These are phyloP conservation scores for Aspergillus eucalypticola DNA, from an alignment of 2,329 filamentous ascomycete species.

Conservation along the genomic window DNA sequence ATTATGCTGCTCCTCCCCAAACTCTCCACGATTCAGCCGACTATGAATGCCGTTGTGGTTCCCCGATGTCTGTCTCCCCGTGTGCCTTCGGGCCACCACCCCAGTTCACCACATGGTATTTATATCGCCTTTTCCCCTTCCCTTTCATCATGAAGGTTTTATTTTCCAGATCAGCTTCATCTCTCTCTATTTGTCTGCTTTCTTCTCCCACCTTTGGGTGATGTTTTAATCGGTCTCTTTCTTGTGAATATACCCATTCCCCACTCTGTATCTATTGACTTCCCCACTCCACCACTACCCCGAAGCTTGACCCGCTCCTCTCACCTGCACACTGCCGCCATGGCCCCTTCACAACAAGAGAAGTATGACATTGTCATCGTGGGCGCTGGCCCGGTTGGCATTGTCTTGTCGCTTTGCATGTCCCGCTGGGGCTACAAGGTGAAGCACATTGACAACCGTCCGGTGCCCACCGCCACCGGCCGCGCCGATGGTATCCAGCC, in stretches of 20 bases:
- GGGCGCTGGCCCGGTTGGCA: conserved; percentile 83
- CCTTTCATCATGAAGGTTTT: conserved; percentile 20
- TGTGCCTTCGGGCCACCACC: conserved; percentile 21
- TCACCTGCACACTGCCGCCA: conserved; percentile 16
- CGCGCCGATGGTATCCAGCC: conserved; percentile 92
- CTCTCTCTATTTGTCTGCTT: conserved; percentile 3
- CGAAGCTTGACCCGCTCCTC: conserved; percentile 1
- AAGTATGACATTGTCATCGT: conserved; percentile 75
- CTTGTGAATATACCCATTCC: not conserved
- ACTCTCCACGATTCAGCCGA: conserved; percentile 32
- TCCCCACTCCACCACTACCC: not conserved
- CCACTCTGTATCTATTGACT: not conserved
- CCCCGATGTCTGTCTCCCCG: conserved; percentile 25
- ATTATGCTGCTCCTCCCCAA: not conserved
- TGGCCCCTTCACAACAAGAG: conserved; percentile 38
- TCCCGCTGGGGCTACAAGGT: conserved; percentile 93
- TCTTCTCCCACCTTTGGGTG: not conserved
- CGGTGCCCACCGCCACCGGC: conserved; percentile 80
- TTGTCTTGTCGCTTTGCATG: conserved; percentile 83
- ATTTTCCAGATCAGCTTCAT: not conserved
- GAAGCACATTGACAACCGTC: conserved; percentile 89
- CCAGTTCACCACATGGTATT: conserved; percentile 17
- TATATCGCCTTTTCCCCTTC: conserved; percentile 30
- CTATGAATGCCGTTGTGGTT: conserved; percentile 37
- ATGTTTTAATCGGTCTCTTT: not conserved